Percentiles rank a stretch among this genome's conserved stretches.
Conservation (phyloP, 2,329 filamentous ascomycete species). For the Nannizziopsis barbatae region DNA sequence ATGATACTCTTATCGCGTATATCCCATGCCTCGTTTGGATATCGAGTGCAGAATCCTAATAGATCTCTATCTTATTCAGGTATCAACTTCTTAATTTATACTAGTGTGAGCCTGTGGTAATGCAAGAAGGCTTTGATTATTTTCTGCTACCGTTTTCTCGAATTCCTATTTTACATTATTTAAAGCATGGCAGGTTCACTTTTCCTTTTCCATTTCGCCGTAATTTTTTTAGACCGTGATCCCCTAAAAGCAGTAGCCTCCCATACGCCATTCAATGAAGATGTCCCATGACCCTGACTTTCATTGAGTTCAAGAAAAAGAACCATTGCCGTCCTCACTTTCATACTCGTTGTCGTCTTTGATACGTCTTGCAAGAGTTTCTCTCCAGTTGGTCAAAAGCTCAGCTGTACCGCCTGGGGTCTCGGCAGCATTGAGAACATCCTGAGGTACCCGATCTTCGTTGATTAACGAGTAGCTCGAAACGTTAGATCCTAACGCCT, state of each 20-base stretch:
- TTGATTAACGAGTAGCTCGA: conserved; percentile 34
- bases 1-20: background rate
- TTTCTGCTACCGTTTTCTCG: too few relatives aligned
- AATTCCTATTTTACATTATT: too few relatives aligned
- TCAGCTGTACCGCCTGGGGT: conserved; percentile 69
- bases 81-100: too few relatives aligned
- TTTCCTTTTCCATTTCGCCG: background rate
- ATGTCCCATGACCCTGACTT: background rate
- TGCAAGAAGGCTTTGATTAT: too few relatives aligned
- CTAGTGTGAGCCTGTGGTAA: too few relatives aligned
- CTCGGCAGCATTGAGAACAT: conserved; percentile 65
- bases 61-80: too few relatives aligned
- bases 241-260: too few relatives aligned
- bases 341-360: conserved; percentile 29
- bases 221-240: background rate
- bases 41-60: too few relatives aligned
- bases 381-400: conserved; percentile 65
- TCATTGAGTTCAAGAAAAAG: background rate
- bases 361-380: conserved; percentile 39
- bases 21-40: background rate
- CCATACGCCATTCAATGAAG: background rate
- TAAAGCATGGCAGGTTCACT: too few relatives aligned
- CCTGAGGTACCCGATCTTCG: conserved; percentile 53
- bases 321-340: conserved; percentile 21
- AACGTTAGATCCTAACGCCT: conserved; percentile 59